Base-by-base conservation (phyloP, 768 basidiomycete genomes). In the Termitomyces sp. region DNA sequence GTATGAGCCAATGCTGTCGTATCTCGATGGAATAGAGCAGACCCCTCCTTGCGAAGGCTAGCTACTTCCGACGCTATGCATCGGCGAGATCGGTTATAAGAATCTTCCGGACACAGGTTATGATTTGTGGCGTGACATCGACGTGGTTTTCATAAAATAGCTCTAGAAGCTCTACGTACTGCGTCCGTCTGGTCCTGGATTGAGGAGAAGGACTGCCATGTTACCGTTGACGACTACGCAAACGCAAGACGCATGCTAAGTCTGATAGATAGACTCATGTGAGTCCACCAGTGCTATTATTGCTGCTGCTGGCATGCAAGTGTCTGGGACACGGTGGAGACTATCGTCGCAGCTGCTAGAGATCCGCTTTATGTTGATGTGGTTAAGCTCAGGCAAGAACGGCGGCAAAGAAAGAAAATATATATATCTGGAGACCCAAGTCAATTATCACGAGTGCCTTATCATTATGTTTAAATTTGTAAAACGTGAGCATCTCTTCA, bases 231-330 rank as follows among this genome's bases (percentile, higher is more conserved):
- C 30, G 26, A 46, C 12, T 48, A 55, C n/a, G 47, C 46, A 9
- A 49, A 55, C n/a, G 47, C 46, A 9, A 49, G 33, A 33, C 53
- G 24, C 36, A 61, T 45, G 43, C 49, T 9, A 20, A 62, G 57
- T 36, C 33, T 12, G 10, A 33, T 10, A 36, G 13, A 14, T 36
- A 36, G 5, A 36, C 26, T 26, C 26, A 26, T n/a, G n/a, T n/a
- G n/a, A n/a, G n/a, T n/a, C n/a, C n/a, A n/a, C n/a, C n/a, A n/a
- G n/a, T n/a, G n/a, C n/a, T n/a, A n/a, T n/a, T n/a, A n/a, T n/a
- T n/a, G n/a, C n/a, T n/a, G n/a, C n/a, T n/a, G n/a, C n/a, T n/a
- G n/a, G n/a, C n/a, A n/a, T n/a, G n/a, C n/a, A n/a, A n/a, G n/a
- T n/a, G n/a, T n/a, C n/a, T n/a, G n/a, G n/a, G n/a, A n/a, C n/a